Conservation (phyloP, 768 basidiomycete species). For the Lactarius akahatsu region DNA sequence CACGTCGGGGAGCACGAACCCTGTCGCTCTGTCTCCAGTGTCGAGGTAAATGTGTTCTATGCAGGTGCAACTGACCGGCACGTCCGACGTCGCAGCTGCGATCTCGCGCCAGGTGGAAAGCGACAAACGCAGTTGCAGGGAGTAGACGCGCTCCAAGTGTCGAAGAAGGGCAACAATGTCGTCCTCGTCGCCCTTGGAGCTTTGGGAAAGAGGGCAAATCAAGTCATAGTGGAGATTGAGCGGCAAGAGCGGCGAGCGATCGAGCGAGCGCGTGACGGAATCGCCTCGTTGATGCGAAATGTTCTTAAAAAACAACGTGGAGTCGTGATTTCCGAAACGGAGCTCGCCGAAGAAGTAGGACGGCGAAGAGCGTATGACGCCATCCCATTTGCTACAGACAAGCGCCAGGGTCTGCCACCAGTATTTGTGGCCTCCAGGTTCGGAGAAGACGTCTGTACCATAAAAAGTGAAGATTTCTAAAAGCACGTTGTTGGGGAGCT, state of each 20-base stretch:
- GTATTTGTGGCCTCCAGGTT: slow-evolving; percentile 2
- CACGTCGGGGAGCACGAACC: slow-evolving; percentile 2
- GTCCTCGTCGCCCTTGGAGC: background rate
- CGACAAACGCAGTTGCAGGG: background rate
- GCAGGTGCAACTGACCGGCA: background rate
- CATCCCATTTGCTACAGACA: slow-evolving; percentile 10
- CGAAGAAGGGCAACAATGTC: background rate
- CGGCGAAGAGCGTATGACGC: background rate
- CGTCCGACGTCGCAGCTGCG: background rate
- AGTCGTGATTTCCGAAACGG: background rate
- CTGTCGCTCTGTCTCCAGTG: background rate
- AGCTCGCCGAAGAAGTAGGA: slow-evolving; percentile 7
- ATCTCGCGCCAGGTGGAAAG: slow-evolving; percentile 5
- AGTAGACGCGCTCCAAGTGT: slow-evolving; percentile 1
- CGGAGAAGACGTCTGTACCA: background rate
- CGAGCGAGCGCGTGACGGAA: background rate
- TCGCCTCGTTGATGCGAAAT: background rate
- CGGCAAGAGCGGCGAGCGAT: slow-evolving; percentile 2
- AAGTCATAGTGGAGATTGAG: slow-evolving; percentile 10
- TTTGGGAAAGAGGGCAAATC: background rate
- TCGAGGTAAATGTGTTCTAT: slow-evolving; percentile 7
- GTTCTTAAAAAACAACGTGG: slow-evolving; percentile 3
- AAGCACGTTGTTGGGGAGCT: background rate
- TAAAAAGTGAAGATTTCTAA: slow-evolving; percentile 8
- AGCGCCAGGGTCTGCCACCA: slow-evolving; percentile 12